Evolutionary conservation across 148 eudicot genomes (phyloP).

Genomic region (Vaccinium macrocarpon): DNA sequence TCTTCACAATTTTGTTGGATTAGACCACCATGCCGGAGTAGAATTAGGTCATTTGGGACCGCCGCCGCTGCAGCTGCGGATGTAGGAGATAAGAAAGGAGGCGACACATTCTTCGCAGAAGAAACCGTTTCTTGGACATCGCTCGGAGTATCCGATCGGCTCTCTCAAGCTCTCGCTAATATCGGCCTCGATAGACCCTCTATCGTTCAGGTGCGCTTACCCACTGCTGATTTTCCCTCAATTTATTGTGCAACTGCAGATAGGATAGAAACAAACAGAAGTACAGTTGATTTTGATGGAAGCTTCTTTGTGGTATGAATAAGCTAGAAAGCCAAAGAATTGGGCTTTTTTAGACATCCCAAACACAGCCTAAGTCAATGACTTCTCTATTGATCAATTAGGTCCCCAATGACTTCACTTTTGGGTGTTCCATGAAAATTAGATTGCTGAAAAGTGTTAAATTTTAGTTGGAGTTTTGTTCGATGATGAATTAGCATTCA

Average conservation of each 20-base stretch:
- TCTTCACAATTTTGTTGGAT: slow-evolving; percentile 3
- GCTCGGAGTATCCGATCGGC: slow-evolving; percentile 56
- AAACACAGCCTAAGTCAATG: not conserved
- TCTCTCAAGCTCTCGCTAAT: slow-evolving; percentile 47
- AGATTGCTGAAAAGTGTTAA: not conserved
- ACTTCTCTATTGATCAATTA: not conserved
- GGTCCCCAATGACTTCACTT: not conserved
- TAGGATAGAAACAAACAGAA: not conserved
- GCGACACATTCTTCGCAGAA: slow-evolving; percentile 65
- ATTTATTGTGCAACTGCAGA: not conserved
- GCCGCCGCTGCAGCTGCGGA: slow-evolving; percentile 23
- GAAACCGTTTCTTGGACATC: slow-evolving; percentile 71
- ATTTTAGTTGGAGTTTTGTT: not conserved
- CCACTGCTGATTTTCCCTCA: not conserved
- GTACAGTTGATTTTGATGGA: not conserved
- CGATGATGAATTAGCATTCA: not conserved
- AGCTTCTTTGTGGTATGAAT: not conserved
- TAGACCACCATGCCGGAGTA: slow-evolving; percentile 20
- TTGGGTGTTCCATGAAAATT: not conserved
- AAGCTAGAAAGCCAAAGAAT: not conserved
- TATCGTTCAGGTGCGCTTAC: slow-evolving; percentile 56
- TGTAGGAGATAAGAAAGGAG: slow-evolving; percentile 20
- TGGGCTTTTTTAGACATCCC: not conserved
- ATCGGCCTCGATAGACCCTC: slow-evolving; percentile 67
- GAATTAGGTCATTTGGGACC: slow-evolving; percentile 37